Base-by-base conservation (phyloP, 768 basidiomycete species). In the Rhizopogon sp. region DNA sequence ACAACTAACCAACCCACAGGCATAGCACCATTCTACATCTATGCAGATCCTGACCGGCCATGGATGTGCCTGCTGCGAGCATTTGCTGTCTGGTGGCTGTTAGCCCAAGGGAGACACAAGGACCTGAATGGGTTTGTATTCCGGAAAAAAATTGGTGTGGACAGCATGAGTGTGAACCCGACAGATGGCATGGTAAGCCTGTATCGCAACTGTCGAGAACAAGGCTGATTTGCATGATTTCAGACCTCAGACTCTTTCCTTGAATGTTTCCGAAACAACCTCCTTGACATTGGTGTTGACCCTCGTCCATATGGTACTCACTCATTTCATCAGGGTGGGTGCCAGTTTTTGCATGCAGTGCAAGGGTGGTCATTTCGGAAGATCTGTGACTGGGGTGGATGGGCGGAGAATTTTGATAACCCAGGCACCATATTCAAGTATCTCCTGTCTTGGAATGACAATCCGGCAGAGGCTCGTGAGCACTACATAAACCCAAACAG, bases 321-420 rank as follows among this genome's bases (percentile, higher is more conserved):
- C 46, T 76, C 74, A 0, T 76, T 79, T 61, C 66, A 68, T 6
- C 65, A 69, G 22, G 73, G 74, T 8, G 74, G 75, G 0, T 74
- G 72, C 53, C 75, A 78, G 52, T 77, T 68, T 43, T 61, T 77
- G 20, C 56, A 66, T 20, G 56, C 56, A 1, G 54, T 61, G 7
- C 58, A 60, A 2, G 64, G 69, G 1, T 78, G 76, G 75, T 58
- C 63, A 0, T 56, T 78, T 3, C 56, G 67, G 0, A 58, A 62
- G 8, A 73, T 79, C n/a, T 79, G 76, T 47, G 68, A 72, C 17
- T 78, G 77, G 75, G 77, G 72, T 44, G 78, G 76, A 5, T 79
- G 77, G 76, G 46, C 46, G 40, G 69, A 62, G 4, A 70, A 77
- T 40, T 73, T 74, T 44, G 68, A 70, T 5, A 66, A 67, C 50